A percentile compares a stretch with the other conserved stretches of the same genome.
Conservation (phyloP, 169 alveolate species). For the Plasmodium cynomolgi region DNA sequence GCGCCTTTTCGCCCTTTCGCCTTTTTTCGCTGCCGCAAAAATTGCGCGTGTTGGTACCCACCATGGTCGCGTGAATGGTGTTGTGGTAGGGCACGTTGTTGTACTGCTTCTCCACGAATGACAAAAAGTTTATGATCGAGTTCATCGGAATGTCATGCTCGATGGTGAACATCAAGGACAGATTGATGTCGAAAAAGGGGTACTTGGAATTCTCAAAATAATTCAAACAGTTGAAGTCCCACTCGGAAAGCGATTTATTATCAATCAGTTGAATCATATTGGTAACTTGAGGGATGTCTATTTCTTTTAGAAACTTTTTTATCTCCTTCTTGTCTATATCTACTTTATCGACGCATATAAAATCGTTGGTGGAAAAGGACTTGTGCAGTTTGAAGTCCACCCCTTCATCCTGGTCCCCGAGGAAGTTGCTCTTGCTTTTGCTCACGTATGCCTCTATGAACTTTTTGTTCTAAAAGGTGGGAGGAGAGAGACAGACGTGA, state of each 20-base stretch:
- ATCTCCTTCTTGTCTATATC: slow-evolving; percentile 64
- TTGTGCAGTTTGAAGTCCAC: slow-evolving; percentile 24
- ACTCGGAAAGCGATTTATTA: slow-evolving; percentile 66
- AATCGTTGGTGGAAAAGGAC: slow-evolving; percentile 32
- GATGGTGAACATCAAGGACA: slow-evolving; percentile 42
- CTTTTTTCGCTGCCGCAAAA: not conserved
- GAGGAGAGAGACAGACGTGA: not conserved
- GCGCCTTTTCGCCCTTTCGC: not conserved
- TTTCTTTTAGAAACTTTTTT: slow-evolving; percentile 52
- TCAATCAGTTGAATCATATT: slow-evolving; percentile 44
- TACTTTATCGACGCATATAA: slow-evolving; percentile 42
- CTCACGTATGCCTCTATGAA: slow-evolving; percentile 74
- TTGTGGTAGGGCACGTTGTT: slow-evolving; percentile 83
- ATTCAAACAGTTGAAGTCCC: slow-evolving; percentile 82
- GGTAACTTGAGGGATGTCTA: slow-evolving; percentile 38
- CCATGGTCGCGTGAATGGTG: slow-evolving; percentile 84
- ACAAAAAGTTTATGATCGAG: slow-evolving; percentile 58
- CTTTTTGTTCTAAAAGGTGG: slow-evolving; percentile 37
- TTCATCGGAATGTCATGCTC: slow-evolving; percentile 40
- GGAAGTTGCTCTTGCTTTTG: slow-evolving; percentile 35
- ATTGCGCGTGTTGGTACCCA: not conserved
- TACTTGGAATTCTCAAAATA: slow-evolving; percentile 73
- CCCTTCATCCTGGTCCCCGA: slow-evolving; percentile 7
- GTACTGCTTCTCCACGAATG: slow-evolving; percentile 79
- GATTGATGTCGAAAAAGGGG: slow-evolving; percentile 71